phyloP scores from a whole-genome alignment of 2,329 filamentous ascomycete species.

The Alternaria brassicicola region DNA sequence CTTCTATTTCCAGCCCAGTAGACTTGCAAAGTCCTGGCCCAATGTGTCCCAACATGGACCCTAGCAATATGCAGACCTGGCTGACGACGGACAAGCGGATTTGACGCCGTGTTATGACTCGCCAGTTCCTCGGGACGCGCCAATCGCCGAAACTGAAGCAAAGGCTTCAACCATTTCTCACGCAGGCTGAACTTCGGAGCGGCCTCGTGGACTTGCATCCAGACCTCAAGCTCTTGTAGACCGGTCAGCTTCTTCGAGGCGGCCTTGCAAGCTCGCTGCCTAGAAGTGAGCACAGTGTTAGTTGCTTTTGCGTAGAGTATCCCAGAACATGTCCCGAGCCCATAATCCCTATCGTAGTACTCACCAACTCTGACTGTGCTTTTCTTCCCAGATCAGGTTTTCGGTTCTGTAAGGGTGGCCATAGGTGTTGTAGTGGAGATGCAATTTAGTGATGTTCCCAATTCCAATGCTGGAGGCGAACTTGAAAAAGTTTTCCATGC shows the following conservation, averaged over 20 bases:
- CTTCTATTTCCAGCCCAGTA: constrained; percentile 1
- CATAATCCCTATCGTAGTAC: background rate
- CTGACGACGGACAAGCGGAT: background rate
- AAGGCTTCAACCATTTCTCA: constrained; percentile 34
- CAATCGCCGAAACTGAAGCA: constrained; percentile 37
- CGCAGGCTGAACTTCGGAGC: constrained; percentile 30
- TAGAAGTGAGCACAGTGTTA: background rate
- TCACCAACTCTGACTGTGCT: constrained; percentile 33
- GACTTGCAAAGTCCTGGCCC: constrained; percentile 3
- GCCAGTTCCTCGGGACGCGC: background rate
- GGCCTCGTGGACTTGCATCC: constrained; percentile 23
- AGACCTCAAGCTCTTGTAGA: constrained; percentile 32
- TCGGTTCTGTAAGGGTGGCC: constrained; percentile 19
- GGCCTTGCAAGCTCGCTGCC: constrained; percentile 23
- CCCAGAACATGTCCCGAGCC: background rate
- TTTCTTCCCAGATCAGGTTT: constrained; percentile 31
- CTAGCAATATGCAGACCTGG: constrained; percentile 17
- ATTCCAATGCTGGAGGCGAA: constrained; percentile 25
- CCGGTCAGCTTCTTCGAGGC: constrained; percentile 26
- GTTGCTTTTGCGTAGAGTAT: background rate
- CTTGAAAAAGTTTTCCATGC: constrained; percentile 36
- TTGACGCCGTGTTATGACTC: background rate
- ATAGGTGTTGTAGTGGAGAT: constrained; percentile 42
- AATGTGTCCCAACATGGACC: constrained; percentile 19
- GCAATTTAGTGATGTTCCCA: constrained; percentile 31